phyloP scores from a whole-genome alignment of 176 grass and related monocot genomes.

The Carex myosuroides region DNA sequence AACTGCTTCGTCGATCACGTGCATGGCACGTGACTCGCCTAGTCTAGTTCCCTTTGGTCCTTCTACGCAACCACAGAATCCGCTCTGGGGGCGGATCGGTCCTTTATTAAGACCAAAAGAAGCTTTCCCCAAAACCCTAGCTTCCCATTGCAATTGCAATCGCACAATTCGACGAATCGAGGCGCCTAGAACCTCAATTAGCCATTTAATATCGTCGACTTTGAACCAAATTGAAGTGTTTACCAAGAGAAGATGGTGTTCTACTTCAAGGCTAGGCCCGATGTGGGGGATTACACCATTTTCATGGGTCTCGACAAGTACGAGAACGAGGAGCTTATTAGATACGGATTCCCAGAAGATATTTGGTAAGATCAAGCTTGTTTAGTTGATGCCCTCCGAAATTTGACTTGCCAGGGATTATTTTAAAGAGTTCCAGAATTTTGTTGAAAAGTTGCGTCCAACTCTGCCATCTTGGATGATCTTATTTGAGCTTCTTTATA shows the following conservation, averaged over 20 bases:
- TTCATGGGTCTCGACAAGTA: constrained; percentile 91
- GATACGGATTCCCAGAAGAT: constrained; percentile 88
- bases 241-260: constrained; percentile 60
- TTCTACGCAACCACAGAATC: constrained; percentile 1
- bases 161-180: background rate
- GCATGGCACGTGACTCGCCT: background rate
- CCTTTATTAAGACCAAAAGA: background rate
- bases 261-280: constrained; percentile 94
- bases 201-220: background rate
- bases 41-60: background rate
- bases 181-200: background rate
- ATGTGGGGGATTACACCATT: constrained; percentile 81
- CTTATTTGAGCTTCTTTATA: background rate
- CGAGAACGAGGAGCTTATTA: constrained; percentile 97
- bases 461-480: background rate
- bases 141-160: background rate
- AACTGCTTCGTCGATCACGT: background rate
- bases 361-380: constrained; percentile 46
- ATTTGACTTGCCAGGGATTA: background rate
- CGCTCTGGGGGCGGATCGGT: background rate
- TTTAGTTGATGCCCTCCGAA: background rate
- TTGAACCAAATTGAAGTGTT: background rate
- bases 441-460: background rate
- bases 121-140: constrained; percentile 9
- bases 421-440: background rate